Percentiles rank a stretch among this genome's conserved stretches.
These are phyloP conservation scores for Euclidium syriacum DNA, from an alignment of 345 rosid genomes.

Conservation along the genomic window DNA sequence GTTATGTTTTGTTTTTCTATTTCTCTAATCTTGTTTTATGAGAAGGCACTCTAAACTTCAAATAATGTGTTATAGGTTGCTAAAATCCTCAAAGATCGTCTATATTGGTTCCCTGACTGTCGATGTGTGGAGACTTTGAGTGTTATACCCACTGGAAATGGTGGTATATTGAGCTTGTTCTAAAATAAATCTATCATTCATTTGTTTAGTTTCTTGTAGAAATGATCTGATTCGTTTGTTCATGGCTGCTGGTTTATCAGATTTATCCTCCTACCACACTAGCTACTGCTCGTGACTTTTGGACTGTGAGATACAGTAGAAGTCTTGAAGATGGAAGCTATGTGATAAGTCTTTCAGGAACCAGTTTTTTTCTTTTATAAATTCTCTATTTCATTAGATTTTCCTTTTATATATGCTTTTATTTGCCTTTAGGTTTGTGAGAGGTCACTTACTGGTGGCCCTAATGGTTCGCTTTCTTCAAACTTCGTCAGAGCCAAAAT, in stretches of 20 bases:
- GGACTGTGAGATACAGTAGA: conserved; percentile 86
- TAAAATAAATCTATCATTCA: no score
- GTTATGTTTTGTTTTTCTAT: not conserved
- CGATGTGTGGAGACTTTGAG: conserved; percentile 68
- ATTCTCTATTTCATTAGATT: not conserved
- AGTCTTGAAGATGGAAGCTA: conserved; percentile 93
- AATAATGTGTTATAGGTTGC: conserved; percentile 54
- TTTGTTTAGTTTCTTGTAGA: conserved; percentile 6
- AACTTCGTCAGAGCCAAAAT: conserved; percentile 82
- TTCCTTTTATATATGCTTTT: not conserved
- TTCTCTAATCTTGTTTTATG: not conserved
- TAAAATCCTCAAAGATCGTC: conserved; percentile 96
- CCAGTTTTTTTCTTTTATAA: not conserved
- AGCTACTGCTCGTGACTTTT: conserved; percentile 93
- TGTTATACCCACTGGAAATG: conserved; percentile 77
- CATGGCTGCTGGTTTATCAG: conserved; percentile 34
- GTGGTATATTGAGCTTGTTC: conserved; percentile 71
- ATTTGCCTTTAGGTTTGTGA: conserved; percentile 67
- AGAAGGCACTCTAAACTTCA: not conserved
- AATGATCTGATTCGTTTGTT: not conserved
- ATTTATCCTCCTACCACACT: conserved; percentile 88
- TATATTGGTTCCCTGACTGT: conserved; percentile 93
- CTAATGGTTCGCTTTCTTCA: conserved; percentile 67
- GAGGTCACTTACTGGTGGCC: conserved; percentile 90
- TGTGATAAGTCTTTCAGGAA: conserved; percentile 47